Evolutionary conservation across 768 basidiomycete species (phyloP).

Genomic region (Amanita subjunquillea): DNA sequence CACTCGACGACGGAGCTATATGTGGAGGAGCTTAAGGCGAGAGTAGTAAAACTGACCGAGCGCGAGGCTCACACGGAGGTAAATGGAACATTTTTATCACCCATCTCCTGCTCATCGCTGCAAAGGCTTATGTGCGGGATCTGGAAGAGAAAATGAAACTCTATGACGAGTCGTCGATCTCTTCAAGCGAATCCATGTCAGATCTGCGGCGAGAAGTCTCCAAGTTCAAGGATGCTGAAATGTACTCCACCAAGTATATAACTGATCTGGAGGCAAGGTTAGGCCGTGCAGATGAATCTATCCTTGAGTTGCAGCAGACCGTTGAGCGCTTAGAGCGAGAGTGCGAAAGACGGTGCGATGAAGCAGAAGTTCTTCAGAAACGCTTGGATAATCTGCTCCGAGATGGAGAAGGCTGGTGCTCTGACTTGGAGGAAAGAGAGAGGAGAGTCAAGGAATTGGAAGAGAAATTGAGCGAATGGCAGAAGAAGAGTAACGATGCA

Average conservation of each 20-base stretch:
- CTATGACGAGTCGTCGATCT: conserved; percentile 70
- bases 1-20: conserved; percentile 78
- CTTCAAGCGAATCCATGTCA: conserved; percentile 67
- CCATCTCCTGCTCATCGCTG: conserved; percentile 8
- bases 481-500: conserved; percentile 58
- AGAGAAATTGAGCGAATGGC: conserved; percentile 68
- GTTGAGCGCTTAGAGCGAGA: conserved; percentile 75
- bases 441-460: conserved; percentile 67
- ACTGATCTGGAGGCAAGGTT: conserved; percentile 79
- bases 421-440: conserved; percentile 81
- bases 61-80: conserved; percentile 91
- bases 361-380: conserved; percentile 59
- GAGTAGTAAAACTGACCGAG: conserved; percentile 77
- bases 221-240: conserved; percentile 68
- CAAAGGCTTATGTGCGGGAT: conserved; percentile 85
- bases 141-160: conserved; percentile 86
- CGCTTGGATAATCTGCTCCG: conserved; percentile 59
- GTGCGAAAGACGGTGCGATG: conserved; percentile 59
- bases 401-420: conserved; percentile 75
- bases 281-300: conserved; percentile 67
- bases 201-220: conserved; percentile 80
- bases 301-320: conserved; percentile 53
- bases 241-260: conserved; percentile 68
- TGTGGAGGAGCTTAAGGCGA: conserved; percentile 72
- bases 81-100: conserved; percentile 7